Evolutionary conservation across 768 basidiomycete species (phyloP).

Genomic region (Austroboletus eburneus): DNA sequence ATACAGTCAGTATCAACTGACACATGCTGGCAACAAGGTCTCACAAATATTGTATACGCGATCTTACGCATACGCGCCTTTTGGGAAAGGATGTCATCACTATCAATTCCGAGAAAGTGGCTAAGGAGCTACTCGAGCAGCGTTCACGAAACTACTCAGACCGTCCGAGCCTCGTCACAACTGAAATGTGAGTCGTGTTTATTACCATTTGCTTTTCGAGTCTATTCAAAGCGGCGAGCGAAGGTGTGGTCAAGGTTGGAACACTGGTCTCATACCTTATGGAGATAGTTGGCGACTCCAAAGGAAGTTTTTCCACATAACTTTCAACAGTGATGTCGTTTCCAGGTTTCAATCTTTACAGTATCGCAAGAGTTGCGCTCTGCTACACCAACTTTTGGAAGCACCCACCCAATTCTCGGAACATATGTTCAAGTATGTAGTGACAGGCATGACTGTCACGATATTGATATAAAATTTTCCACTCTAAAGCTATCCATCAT

Average conservation of each 20-base stretch:
- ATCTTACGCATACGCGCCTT: conserved; percentile 1
- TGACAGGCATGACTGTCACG: not conserved
- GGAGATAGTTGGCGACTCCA: conserved; percentile 23
- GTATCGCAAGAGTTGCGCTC: conserved; percentile 24
- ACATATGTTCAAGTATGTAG: conserved; percentile 31
- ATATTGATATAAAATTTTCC: not conserved
- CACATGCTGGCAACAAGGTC: not conserved
- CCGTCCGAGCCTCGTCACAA: conserved; percentile 2
- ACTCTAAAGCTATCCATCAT: conserved; percentile 11
- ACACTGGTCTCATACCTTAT: conserved; percentile 16
- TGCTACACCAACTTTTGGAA: conserved; percentile 32
- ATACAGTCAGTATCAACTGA: not conserved
- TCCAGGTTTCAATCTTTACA: conserved; percentile 26
- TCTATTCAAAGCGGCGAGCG: not conserved
- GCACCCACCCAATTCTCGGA: conserved; percentile 29
- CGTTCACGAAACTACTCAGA: conserved; percentile 10
- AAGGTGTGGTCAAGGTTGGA: conserved; percentile 17
- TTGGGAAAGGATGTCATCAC: conserved; percentile 11
- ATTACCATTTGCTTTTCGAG: not conserved
- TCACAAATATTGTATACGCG: not conserved
- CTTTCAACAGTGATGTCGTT: conserved; percentile 7
- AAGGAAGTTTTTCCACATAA: conserved; percentile 19
- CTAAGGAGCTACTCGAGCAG: conserved; percentile 6
- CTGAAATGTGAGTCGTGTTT: not conserved
- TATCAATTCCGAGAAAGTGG: conserved; percentile 8